Percentiles rank a stretch among this genome's conserved stretches.
Conservation (phyloP, 768 basidiomycete genomes). For the Tylopilus felleus region DNA sequence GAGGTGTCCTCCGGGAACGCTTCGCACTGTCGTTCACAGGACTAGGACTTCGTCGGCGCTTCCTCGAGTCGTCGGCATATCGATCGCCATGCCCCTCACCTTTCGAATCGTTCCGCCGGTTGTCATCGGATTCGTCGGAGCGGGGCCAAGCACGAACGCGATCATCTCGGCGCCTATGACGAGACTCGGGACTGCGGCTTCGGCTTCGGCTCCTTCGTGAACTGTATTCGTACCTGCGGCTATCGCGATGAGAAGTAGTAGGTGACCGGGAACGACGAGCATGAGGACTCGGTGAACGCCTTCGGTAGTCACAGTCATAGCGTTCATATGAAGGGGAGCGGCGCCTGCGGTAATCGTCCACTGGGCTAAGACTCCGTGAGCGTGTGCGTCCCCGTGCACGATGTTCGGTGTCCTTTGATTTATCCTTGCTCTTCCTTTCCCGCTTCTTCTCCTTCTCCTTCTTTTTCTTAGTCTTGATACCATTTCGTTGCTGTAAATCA, state of each 20-base stretch:
- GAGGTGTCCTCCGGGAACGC: conserved; percentile 47
- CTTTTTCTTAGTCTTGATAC: conserved; percentile 77
- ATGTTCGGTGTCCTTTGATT: conserved; percentile 27
- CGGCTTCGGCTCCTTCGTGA: conserved; percentile 28
- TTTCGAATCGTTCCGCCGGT: conserved; percentile 29
- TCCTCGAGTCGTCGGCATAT: conserved; percentile 35
- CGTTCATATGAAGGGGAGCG: conserved; percentile 33
- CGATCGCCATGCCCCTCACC: conserved; percentile 21
- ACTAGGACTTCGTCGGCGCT: conserved; percentile 38
- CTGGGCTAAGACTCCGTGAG: conserved; percentile 34
- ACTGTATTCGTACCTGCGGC: conserved; percentile 19
- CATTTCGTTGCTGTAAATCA: conserved; percentile 76
- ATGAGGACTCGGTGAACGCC: conserved; percentile 45
- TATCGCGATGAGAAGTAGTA: conserved; percentile 19
- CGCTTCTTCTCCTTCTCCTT: conserved; percentile 57
- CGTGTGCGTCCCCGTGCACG: conserved; percentile 28
- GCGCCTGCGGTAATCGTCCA: conserved; percentile 21
- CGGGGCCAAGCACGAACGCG: conserved; percentile 42
- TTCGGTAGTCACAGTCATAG: conserved; percentile 25
- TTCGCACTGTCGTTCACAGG: conserved; percentile 36
- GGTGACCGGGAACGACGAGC: conserved; percentile 50
- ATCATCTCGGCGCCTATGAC: conserved; percentile 13
- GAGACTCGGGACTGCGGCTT: conserved; percentile 30
- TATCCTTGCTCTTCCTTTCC: conserved; percentile 39
- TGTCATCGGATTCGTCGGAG: conserved; percentile 53